Base-by-base conservation (phyloP, 768 basidiomycete genomes). In the Hygrophorus pudorinus region DNA sequence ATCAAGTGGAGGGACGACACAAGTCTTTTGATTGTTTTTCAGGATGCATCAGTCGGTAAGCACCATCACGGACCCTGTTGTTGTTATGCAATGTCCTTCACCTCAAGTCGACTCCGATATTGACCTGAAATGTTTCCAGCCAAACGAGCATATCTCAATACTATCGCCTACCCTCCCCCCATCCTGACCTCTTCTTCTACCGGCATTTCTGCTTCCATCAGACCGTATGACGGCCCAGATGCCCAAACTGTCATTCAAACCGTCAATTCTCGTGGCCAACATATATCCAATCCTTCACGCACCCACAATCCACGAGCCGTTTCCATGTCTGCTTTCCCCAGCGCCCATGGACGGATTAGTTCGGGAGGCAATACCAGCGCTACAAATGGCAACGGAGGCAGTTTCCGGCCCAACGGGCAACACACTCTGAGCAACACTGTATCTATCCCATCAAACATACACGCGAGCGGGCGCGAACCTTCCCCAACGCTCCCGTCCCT, bases 1-100 rank as follows among this genome's bases (percentile, higher is more conserved):
- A 93, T 99, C 61, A 99, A 99, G 62, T 99, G 96, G 96, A 76
- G 79, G 55, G 93, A 99, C 63, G 96, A 99, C 64, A 91, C 89
- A 30, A 93, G 87, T 58, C 85, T 94, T 32, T 68, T 93, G 54
- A 85, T 96, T 53, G 96, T 99, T 44, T 99, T 99, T 60, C 76
- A 78, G 51, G 96, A 98, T 65, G 79, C 96, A 45, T 70, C 74
- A 38, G 73, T 85, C 35, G 94, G 96, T 97, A 58, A 71, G 93
- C 74, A 34, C 47, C 45, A 40, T 44, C 35, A 24, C 36, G 30
- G 27, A 44, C 44, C n/a, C 14, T 38, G 24, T 10, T 20, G 14
- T 39, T 45, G 32, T 41, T 9, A 31, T 38, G 12, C 24, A 27
- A n/a, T 39, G 37, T n/a, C n/a, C 14, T 31, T 38, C n/a, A 40